phyloP scores from a whole-genome alignment of 176 grass and related monocot genomes.

The Aegilops sharonensis region DNA sequence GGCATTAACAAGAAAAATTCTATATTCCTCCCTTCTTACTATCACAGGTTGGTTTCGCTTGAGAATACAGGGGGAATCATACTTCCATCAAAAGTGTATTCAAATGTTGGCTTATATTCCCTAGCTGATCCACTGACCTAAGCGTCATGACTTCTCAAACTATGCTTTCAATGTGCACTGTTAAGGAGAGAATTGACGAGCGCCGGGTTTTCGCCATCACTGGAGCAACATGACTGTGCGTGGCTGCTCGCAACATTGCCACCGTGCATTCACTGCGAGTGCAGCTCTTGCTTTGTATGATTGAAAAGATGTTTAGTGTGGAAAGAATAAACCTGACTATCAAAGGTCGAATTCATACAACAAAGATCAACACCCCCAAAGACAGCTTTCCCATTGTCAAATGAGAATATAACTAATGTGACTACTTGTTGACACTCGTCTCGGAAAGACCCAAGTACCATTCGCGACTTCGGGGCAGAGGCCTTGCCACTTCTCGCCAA shows the following conservation, averaged over 20 bases:
- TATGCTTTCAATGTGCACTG: background rate
- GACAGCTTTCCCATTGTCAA: background rate
- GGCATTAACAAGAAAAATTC: slow-evolving; percentile 37
- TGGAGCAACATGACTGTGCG: background rate
- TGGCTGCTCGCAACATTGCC: background rate
- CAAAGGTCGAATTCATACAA: background rate
- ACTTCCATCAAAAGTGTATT: background rate
- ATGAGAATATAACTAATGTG: background rate
- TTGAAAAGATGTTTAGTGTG: background rate
- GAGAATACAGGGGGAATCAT: slow-evolving; percentile 11
- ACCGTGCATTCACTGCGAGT: background rate
- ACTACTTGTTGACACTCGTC: background rate
- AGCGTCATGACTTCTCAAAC: background rate
- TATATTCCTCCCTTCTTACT: background rate
- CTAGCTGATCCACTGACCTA: background rate
- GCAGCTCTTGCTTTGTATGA: background rate
- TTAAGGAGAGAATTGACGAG: background rate
- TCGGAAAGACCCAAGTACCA: background rate
- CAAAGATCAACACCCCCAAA: background rate
- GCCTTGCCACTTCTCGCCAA: background rate
- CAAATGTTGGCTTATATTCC: slow-evolving; percentile 11
- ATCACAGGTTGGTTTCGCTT: slow-evolving; percentile 1
- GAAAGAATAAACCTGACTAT: background rate
- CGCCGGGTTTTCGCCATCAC: background rate
- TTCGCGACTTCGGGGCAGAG: slow-evolving; percentile 9